A percentile compares a stretch with the other conserved stretches of the same genome.
phyloP scores from a whole-genome alignment of 108 stramenopile species.

The Cyclotella sp. region DNA sequence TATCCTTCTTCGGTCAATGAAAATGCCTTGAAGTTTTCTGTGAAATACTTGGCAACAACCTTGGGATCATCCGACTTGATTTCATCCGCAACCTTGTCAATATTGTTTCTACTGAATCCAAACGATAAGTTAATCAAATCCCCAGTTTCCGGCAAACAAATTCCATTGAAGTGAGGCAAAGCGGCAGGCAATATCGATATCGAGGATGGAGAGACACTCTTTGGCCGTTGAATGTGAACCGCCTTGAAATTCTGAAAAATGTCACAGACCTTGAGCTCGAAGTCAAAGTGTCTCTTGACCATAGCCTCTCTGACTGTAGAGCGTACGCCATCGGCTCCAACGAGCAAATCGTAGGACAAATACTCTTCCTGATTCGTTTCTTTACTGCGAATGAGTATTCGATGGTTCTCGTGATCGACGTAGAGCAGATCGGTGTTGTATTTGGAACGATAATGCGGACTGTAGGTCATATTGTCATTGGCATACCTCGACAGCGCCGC shows the following conservation, averaged over 20 bases:
- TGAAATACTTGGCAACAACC: constrained; percentile 53
- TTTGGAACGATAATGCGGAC: constrained; percentile 20
- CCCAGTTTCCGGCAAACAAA: constrained; percentile 61
- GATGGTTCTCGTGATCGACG: constrained; percentile 55
- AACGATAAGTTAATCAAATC: constrained; percentile 48
- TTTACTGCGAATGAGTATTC: constrained; percentile 50
- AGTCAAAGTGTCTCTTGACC: constrained; percentile 56
- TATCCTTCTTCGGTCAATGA: constrained; percentile 46
- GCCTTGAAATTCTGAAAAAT: constrained; percentile 66
- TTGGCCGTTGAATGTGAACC: constrained; percentile 47
- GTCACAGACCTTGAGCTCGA: constrained; percentile 52
- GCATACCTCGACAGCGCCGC: constrained; percentile 62
- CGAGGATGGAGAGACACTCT: constrained; percentile 16
- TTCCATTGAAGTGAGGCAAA: constrained; percentile 51
- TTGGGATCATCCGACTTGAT: constrained; percentile 53
- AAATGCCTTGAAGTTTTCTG: constrained; percentile 60
- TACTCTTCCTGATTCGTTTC: constrained; percentile 50
- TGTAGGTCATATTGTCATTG: constrained; percentile 26
- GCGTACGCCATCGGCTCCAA: constrained; percentile 66
- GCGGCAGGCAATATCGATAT: constrained; percentile 41
- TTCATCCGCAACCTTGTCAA: constrained; percentile 28
- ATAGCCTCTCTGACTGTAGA: constrained; percentile 59
- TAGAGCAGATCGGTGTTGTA: constrained; percentile 53
- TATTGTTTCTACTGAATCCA: constrained; percentile 43
- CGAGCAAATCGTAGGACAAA: constrained; percentile 57